phyloP scores from a whole-genome alignment of 2,329 filamentous ascomycete genomes.

The Botrytis fabae region DNA sequence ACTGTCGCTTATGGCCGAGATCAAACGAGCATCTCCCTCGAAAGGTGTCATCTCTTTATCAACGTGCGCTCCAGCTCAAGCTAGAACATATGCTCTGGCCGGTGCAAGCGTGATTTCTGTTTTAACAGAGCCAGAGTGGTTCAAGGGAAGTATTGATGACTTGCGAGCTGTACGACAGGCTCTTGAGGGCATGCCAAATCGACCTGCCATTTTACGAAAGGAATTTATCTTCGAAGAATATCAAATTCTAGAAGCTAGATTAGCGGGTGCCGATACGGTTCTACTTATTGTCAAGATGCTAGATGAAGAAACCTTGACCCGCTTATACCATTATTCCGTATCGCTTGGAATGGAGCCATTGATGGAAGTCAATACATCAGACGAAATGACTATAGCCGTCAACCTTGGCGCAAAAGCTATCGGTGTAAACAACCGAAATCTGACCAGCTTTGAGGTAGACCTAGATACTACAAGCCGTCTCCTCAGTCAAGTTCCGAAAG shows the following conservation, averaged over 20 bases:
- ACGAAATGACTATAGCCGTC: slow-evolving; percentile 88
- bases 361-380: slow-evolving; percentile 91
- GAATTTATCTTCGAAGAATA: slow-evolving; percentile 99
- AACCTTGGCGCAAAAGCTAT: slow-evolving; percentile 86
- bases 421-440: slow-evolving; percentile 95
- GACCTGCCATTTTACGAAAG: slow-evolving; percentile 88
- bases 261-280: slow-evolving; percentile 92
- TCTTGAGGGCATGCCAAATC: slow-evolving; percentile 85
- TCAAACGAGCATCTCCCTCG: slow-evolving; percentile 93
- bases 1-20: slow-evolving; percentile 95
- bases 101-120: slow-evolving; percentile 97
- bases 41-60: slow-evolving; percentile 91
- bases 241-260: slow-evolving; percentile 89
- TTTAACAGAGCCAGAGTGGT: slow-evolving; percentile 98
- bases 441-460: slow-evolving; percentile 96
- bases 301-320: slow-evolving; percentile 68
- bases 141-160: slow-evolving; percentile 97
- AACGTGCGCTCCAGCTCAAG: slow-evolving; percentile 85
- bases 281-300: slow-evolving; percentile 99
- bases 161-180: slow-evolving; percentile 83
- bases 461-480: slow-evolving; percentile 87
- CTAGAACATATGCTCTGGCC: slow-evolving; percentile 85
- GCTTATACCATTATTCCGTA: slow-evolving; percentile 83
- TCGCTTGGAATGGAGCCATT: slow-evolving; percentile 95
- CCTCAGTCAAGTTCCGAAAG: slow-evolving; percentile 80